Base-by-base conservation (phyloP, 495 filamentous ascomycete species). In the Thermothielavioides terrestris region DNA sequence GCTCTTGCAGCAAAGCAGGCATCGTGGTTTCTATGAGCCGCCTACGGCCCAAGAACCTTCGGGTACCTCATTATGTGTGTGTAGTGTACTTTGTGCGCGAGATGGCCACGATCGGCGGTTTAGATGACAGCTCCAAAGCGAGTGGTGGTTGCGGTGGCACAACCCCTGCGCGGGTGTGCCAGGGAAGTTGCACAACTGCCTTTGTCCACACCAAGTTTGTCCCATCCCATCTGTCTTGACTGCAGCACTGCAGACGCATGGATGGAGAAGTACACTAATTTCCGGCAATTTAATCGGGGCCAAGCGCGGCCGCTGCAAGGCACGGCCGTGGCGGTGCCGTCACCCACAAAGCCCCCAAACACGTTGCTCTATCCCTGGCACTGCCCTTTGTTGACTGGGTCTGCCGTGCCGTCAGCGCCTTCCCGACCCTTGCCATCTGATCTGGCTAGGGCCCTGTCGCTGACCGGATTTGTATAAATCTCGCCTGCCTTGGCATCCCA, bases 221-320 rank as follows among this genome's bases (percentile, higher is more conserved):
- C n/a, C n/a, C 27, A 11, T 28, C 27, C 11, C 6, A 28, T 28
- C 10, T 45, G 31, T 45, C 11, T 21, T 35, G 25, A 35, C 35
- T 32, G 42, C 42, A 35, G 42, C 28, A 3, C 6, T 10, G 23
- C 27, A 9, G 6, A 44, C n/a, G 42, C 42, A 31, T 11, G 25
- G 14, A 21, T 23, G 27, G 28, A 8, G 14, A 20, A 32, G 30
- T 45, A n/a, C n/a, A n/a, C n/a, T n/a, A 25, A 46, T 35, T 9
- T 37, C 2, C 30, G 12, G 43, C 22, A 37, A 37, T 37, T 38
- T 38, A 46, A 6, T 30, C 20, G 31, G 11, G 35, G 22, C 28
- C 51, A 48, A 35, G 35, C 26, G 30, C 45, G 49, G 50, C 41
- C 22, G 42, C 43, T 52, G 49, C 53, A 55, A 55, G 53, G 42